Evolutionary conservation across 768 basidiomycete species (phyloP).

Genomic region (Boletus tylopilopsis): DNA sequence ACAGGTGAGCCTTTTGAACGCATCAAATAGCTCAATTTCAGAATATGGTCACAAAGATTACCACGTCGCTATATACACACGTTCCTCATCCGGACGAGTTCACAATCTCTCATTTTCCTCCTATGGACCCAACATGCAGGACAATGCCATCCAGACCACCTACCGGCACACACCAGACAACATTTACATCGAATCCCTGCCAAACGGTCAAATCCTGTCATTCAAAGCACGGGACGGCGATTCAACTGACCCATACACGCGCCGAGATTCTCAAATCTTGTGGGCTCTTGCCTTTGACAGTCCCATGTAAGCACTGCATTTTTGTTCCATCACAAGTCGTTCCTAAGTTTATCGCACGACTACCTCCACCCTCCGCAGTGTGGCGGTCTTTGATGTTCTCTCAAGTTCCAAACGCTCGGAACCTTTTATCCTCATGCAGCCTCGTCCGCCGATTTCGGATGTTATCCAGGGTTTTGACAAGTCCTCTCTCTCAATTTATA

Average conservation of each 20-base stretch:
- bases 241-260: slow-evolving; percentile 25
- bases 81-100: slow-evolving; percentile 37
- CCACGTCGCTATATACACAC: slow-evolving; percentile 77
- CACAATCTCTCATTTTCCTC: slow-evolving; percentile 89
- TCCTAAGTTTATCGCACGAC: slow-evolving; percentile 7
- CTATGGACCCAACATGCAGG: slow-evolving; percentile 91
- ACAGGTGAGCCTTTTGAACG: slow-evolving; percentile 44
- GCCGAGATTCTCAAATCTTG: slow-evolving; percentile 38
- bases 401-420: slow-evolving; percentile 41
- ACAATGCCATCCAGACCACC: slow-evolving; percentile 62
- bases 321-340: background rate
- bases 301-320: slow-evolving; percentile 56
- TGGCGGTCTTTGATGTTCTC: slow-evolving; percentile 80
- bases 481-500: slow-evolving; percentile 34
- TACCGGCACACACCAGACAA: slow-evolving; percentile 80
- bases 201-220: slow-evolving; percentile 74
- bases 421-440: slow-evolving; percentile 85
- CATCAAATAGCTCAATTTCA: background rate
- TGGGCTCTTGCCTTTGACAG: slow-evolving; percentile 60
- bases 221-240: slow-evolving; percentile 48
- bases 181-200: slow-evolving; percentile 74
- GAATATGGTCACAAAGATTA: slow-evolving; percentile 59
- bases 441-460: slow-evolving; percentile 70
- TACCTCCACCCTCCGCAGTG: slow-evolving; percentile 40
- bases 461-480: slow-evolving; percentile 52